Evolutionary conservation across 2,329 filamentous ascomycete genomes (phyloP), one percentile per base, ranked within the genome.

Genomic region (Gnomoniopsis sp.): DNA sequence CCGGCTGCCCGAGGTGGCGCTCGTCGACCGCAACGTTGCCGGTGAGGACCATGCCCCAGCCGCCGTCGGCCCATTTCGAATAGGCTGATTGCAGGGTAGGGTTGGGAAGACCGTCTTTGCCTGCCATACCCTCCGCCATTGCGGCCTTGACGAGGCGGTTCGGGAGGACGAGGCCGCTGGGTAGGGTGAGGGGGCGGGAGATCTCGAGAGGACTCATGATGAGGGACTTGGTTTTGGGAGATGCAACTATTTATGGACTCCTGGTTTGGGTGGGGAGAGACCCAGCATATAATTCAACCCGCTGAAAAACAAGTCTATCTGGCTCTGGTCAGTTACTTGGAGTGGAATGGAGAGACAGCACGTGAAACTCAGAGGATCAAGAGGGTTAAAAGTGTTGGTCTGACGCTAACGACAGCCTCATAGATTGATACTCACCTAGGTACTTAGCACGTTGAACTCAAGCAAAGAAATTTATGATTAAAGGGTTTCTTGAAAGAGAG

Each of bases 61-160:
- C 76, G 3, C 79, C 80, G 10, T 77, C 69, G 0, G 77, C 77
- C 84, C 84, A 88, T 63, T 71, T 66, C 2, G 71, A 69, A 63
- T 88, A 88, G 0, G 79, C 72, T 2, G 75, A 68, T 2, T 71
- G 50, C 15, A 81, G 71, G 2, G 72, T 68, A 7, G 75, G 65
- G 14, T 74, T 30, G 0, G 82, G 82, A 1, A 77, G 71, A 30
- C 78, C 62, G 57, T 78, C 68, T 6, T 66, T 67, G 19, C 56
- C 56, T 26, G 74, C 71, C 66, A 79, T 68, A 4, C 63, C 63
- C 62, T 83, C 78, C 4, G 79, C 75, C 71, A 85, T 76, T 34
- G 83, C 79, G 48, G 82, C 74, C 63, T 81, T 76, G 48, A 68
- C 73, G 1, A 87, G 73, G 6, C 83, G 78, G 64, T 86, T 86